Conservation (phyloP, 164 flowering plant species). For the Chloranthus sessilifolius region DNA sequence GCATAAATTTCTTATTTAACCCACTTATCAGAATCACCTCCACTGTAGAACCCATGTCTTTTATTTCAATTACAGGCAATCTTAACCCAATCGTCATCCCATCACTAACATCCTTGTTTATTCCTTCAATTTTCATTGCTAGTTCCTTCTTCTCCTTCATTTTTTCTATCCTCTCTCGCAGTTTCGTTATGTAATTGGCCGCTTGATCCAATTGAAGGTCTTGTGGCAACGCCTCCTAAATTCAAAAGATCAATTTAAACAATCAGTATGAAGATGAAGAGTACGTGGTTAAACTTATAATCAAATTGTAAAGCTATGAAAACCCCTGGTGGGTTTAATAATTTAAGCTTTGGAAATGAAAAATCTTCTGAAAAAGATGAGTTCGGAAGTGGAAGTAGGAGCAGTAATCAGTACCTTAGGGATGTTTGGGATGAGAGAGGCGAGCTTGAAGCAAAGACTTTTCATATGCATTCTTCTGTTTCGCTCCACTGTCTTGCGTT, state of each 20-base stretch:
- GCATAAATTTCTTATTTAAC: constrained; percentile 30
- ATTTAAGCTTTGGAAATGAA: too few relatives aligned
- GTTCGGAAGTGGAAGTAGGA: too few relatives aligned
- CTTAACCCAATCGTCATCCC: background rate
- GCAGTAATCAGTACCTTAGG: constrained; percentile 20
- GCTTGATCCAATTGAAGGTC: constrained; percentile 36
- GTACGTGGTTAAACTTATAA: too few relatives aligned
- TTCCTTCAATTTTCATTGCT: constrained; percentile 5
- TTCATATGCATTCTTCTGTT: constrained; percentile 50
- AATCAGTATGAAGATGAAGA: too few relatives aligned
- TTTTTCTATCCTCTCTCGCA: constrained; percentile 28
- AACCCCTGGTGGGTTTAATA: too few relatives aligned
- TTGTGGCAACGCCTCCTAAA: constrained; percentile 31
- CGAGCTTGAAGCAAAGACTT: constrained; percentile 36
- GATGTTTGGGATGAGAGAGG: constrained; percentile 34
- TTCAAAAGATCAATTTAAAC: too few relatives aligned
- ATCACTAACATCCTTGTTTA: constrained; percentile 1
- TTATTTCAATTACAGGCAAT: constrained; percentile 41
- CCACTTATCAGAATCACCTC: constrained; percentile 43
- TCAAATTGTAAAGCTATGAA: too few relatives aligned
- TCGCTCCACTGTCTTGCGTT: constrained; percentile 40
- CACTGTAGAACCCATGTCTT: constrained; percentile 33
- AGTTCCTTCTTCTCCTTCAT: constrained; percentile 26
- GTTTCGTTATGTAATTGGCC: constrained; percentile 25
- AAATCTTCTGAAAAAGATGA: too few relatives aligned